Evolutionary conservation across 345 rosid species (phyloP).

Genomic region (Populus tremula): DNA sequence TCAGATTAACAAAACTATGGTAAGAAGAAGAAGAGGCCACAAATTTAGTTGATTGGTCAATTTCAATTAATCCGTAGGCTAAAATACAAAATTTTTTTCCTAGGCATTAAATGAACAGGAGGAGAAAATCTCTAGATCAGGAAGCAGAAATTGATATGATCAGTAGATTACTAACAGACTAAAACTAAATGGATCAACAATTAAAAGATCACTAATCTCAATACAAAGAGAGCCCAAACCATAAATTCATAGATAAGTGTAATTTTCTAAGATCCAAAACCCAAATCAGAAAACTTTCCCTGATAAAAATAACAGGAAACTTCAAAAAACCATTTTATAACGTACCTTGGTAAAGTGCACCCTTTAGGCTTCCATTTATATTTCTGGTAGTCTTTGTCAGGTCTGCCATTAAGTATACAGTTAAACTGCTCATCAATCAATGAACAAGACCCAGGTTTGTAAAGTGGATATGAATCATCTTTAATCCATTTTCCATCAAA

Average conservation of each 20-base stretch:
- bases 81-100: not conserved
- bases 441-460: conserved; percentile 83
- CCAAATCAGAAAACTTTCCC: not conserved
- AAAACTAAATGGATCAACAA: not conserved
- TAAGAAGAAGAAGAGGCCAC: not conserved
- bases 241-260: not conserved
- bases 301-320: not conserved
- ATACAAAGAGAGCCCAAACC: not conserved
- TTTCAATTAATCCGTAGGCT: not conserved
- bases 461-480: conserved; percentile 91
- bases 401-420: conserved; percentile 75
- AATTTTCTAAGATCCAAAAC: not conserved
- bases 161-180: not conserved
- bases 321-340: not conserved
- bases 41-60: not conserved
- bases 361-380: conserved; percentile 86
- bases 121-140: not conserved
- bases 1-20: not conserved
- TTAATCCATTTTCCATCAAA: conserved; percentile 83
- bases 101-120: not conserved
- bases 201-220: not conserved
- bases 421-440: conserved; percentile 79
- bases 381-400: conserved; percentile 66
- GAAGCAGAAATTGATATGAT: not conserved
- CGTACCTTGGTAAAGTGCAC: conserved; percentile 78